These are phyloP conservation scores for Xylaria multiplex DNA, from an alignment of 2,329 filamentous ascomycete genomes.

Conservation along the genomic window DNA sequence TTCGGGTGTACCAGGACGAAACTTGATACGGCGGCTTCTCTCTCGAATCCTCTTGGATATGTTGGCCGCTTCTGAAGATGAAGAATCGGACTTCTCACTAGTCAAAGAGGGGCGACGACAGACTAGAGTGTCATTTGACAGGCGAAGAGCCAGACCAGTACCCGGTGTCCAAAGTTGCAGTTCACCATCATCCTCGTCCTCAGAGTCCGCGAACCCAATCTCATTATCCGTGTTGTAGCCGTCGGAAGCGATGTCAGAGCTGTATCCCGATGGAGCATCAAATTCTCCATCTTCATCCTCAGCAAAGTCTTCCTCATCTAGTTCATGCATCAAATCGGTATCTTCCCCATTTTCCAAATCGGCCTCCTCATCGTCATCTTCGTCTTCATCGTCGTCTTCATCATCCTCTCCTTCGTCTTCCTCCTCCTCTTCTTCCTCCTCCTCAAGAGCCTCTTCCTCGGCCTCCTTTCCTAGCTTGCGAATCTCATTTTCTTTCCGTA, in stretches of 20 bases:
- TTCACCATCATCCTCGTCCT: slow-evolving; percentile 73
- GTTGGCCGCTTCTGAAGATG: slow-evolving; percentile 58
- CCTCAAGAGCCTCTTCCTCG: slow-evolving; percentile 84
- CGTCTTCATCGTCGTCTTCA: slow-evolving; percentile 56
- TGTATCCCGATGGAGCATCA: slow-evolving; percentile 66
- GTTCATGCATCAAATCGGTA: slow-evolving; percentile 60
- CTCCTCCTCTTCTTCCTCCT: slow-evolving; percentile 72
- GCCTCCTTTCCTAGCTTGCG: slow-evolving; percentile 87
- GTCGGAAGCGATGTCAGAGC: slow-evolving; percentile 60
- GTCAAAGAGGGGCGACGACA: slow-evolving; percentile 54
- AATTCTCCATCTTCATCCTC: slow-evolving; percentile 65
- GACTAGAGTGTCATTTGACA: slow-evolving; percentile 51
- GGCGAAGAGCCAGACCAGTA: slow-evolving; percentile 52
- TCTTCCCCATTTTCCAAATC: slow-evolving; percentile 52
- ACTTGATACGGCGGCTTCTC: slow-evolving; percentile 59
- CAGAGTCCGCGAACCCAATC: slow-evolving; percentile 74
- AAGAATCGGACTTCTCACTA: slow-evolving; percentile 69
- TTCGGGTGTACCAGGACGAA: slow-evolving; percentile 78
- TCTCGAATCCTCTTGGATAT: slow-evolving; percentile 48
- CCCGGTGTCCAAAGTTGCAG: slow-evolving; percentile 66
- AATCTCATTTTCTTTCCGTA: slow-evolving; percentile 89
- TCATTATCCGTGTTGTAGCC: slow-evolving; percentile 82
- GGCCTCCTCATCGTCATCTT: slow-evolving; percentile 57
- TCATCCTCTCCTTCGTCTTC: slow-evolving; percentile 61
- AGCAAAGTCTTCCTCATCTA: slow-evolving; percentile 55